phyloP scores from a whole-genome alignment of 768 basidiomycete species.

The Lyophyllum atratum region DNA sequence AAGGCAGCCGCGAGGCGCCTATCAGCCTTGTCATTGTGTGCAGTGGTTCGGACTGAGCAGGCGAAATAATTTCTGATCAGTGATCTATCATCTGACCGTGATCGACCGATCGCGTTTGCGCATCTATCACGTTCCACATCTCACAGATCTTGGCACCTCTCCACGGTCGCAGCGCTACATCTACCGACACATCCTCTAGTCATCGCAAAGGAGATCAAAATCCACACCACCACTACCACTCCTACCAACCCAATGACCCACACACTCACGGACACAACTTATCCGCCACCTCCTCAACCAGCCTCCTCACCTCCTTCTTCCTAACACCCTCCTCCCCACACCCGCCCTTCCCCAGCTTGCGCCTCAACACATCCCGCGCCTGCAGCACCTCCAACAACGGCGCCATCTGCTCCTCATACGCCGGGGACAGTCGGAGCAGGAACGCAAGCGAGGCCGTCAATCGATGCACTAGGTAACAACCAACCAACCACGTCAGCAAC shows the following conservation, averaged over 20 bases:
- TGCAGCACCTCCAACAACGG: slow-evolving; percentile 74
- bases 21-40: no score
- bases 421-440: slow-evolving; percentile 75
- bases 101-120: no score
- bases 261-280: slow-evolving; percentile 42
- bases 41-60: no score
- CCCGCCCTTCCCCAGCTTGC: slow-evolving; percentile 58
- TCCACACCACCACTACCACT: no score
- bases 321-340: slow-evolving; percentile 49
- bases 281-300: slow-evolving; percentile 65
- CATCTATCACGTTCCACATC: no score
- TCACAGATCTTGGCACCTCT: no score
- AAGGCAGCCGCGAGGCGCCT: no score
- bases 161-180: no score
- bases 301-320: slow-evolving; percentile 66
- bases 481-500: background rate
- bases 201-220: no score
- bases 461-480: slow-evolving; percentile 85
- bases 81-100: no score
- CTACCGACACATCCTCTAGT: no score
- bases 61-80: no score
- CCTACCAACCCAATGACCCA: background rate
- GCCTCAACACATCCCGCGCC: slow-evolving; percentile 51
- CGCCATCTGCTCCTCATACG: slow-evolving; percentile 51
- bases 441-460: slow-evolving; percentile 78